A percentile compares a stretch with the other conserved stretches of the same genome.
Conservation (phyloP, 2,329 filamentous ascomycete genomes). For the Ceratocystis lukuohia region DNA sequence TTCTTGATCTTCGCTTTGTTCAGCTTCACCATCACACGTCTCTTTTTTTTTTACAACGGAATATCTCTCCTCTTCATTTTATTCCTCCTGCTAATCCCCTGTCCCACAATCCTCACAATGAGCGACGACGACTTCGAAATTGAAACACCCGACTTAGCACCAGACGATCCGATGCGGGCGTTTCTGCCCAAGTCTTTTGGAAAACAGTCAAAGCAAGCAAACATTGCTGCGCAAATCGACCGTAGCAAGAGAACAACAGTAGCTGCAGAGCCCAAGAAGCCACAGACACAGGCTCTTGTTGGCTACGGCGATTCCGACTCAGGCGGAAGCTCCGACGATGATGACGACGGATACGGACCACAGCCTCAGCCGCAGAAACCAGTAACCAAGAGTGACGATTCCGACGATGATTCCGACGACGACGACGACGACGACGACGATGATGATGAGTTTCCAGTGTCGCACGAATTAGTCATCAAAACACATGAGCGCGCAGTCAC, state of each 20-base stretch:
- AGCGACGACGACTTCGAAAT: conserved; percentile 48
- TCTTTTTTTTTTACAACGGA: background rate
- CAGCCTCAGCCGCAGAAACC: conserved; percentile 33
- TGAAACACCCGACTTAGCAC: conserved; percentile 36
- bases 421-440: conserved; percentile 53
- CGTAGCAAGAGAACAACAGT: conserved; percentile 47
- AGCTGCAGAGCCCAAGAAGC: conserved; percentile 19
- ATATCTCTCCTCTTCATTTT: background rate
- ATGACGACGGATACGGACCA: conserved; percentile 26
- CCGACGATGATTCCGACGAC: conserved; percentile 38
- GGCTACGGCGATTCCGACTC: conserved; percentile 9
- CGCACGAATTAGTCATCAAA: conserved; percentile 84
- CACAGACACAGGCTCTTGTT: conserved; percentile 20
- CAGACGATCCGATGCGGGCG: conserved; percentile 57
- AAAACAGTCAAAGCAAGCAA: conserved; percentile 59
- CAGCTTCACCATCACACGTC: background rate
- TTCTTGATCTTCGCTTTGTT: background rate
- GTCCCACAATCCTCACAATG: conserved; percentile 8
- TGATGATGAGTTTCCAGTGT: conserved; percentile 79
- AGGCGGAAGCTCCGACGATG: conserved; percentile 28
- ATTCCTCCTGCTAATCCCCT: background rate
- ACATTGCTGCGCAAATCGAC: conserved; percentile 70
- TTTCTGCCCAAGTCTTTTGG: conserved; percentile 78
- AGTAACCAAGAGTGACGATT: conserved; percentile 27
- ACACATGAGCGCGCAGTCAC: conserved; percentile 85